Evolutionary conservation across 495 filamentous ascomycete genomes (phyloP), one percentile per base, ranked within the genome.

Genomic region (Bombardia bombarda): DNA sequence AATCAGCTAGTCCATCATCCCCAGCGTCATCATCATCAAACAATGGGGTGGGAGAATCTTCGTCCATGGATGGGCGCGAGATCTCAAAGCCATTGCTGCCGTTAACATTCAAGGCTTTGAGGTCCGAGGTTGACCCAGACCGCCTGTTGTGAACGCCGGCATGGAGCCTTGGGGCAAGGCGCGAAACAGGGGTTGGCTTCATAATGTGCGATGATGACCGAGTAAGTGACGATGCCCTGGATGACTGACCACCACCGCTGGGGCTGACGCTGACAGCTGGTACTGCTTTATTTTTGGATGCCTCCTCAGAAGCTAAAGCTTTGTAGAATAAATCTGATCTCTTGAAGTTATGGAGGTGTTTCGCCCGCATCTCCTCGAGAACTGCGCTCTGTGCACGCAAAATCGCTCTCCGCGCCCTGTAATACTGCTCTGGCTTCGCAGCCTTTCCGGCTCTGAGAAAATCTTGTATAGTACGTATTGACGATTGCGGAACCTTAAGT

Each of bases 261-360:
- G 56, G 53, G 7, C 25, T 43, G 7, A 49, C 60, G 30, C 45
- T 44, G n/a, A n/a, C n/a, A n/a, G n/a, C n/a, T 2, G 52, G 40
- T 14, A 46, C n/a, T 8, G 49, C 41, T 9, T 53, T 54, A 28
- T 58, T 65, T 39, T 70, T 69, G 0, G 84, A 77, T 18, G 78
- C 77, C 53, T 96, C 88, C 49, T 95, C 89, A 1, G 90, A 86
- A 8, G 92, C 86, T 4, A 97, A 70, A 50, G 87, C 95, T 53
- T 99, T 97, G 72, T 87, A 97, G 58, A 87, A 99, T 1, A 97
- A 58, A 54, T 96, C 89, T 0, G 89, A 95, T 38, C 82, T 82
- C 52, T 87, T 92, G 62, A 99, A 99, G 32, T 80, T 82, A 16
- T 82, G 78, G 46, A 90, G 90, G 53, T 94, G 76, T 25, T 68